Conservation (phyloP, 306 rosid genomes). For the Morella rubra region DNA sequence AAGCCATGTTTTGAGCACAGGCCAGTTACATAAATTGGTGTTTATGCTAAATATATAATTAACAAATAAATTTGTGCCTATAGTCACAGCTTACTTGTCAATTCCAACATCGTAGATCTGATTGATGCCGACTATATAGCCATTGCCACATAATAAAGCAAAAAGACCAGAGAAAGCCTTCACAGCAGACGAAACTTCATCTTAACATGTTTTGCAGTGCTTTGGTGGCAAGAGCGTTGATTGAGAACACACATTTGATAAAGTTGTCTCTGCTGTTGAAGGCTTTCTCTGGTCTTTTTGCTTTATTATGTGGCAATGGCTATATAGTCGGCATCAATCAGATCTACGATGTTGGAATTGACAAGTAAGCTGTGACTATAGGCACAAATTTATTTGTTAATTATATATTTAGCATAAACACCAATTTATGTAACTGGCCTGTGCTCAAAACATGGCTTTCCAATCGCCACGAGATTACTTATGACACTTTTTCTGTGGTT, state of each 20-base stretch:
- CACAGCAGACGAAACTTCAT: constrained; percentile 43
- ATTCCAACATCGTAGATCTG: constrained; percentile 92
- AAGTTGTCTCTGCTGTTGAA: constrained; percentile 89
- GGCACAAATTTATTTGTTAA: constrained; percentile 19
- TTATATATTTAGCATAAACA: constrained; percentile 1
- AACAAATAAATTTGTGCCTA: constrained; percentile 20
- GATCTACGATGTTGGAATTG: constrained; percentile 88
- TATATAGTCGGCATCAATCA: constrained; percentile 97
- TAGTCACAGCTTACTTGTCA: constrained; percentile 72
- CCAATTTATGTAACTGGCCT: background rate
- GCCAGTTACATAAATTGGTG: background rate
- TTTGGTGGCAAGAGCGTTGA: constrained; percentile 84
- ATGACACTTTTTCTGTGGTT: background rate
- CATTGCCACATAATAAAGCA: constrained; percentile 91
- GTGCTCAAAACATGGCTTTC: background rate
- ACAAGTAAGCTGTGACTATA: constrained; percentile 65
- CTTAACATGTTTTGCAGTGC: constrained; percentile 60
- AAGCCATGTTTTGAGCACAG: background rate
- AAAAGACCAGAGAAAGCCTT: constrained; percentile 88
- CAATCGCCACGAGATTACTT: background rate
- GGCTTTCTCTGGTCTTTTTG: constrained; percentile 88
- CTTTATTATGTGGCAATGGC: constrained; percentile 91
- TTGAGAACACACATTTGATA: constrained; percentile 84
- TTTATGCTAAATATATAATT: constrained; percentile 3
- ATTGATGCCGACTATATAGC: constrained; percentile 96